Evolutionary conservation across 345 rosid species (phyloP), one percentile per base, ranked within the genome.

Genomic region (Boechera stricta): DNA sequence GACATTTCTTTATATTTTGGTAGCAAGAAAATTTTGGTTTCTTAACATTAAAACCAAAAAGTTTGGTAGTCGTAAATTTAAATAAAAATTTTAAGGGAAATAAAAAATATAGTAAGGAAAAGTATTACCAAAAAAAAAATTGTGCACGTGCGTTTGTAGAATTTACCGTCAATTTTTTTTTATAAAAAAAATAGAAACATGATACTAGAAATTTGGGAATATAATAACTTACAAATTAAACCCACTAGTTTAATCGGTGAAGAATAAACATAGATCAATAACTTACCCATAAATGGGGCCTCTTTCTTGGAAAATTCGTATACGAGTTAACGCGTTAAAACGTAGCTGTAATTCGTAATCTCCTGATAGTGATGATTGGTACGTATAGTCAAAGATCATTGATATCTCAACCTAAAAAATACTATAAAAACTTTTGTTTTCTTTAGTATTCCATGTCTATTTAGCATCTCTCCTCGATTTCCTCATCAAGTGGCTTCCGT

Each of bases 401-500:
- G 18, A 67, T 67, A 10, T 67, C 38, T 38, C 61, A 67, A 48
- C 53, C 51, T 48, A 48, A 28, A 33, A 69, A 53, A 28, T 18
- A 42, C 12, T 71, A 64, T 64, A 55, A 18, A 28, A 28, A 28
- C 29, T 28, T 28, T 28, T 28, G 29, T 28, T 28, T 28, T 28
- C 29, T 28, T 28, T 28, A 28, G 29, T 28, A 28, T 2, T 28
- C 29, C 29, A 28, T 28, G 51, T 38, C 35, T 11, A 21, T 24
- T 7, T 64, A 64, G 28, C 49, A 72, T 78, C 73, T 58, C 38
- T 51, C 77, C 77, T 72, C 53, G 61, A 71, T 71, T 78, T 78
- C 24, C 73, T 78, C 81, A 57, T 32, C 81, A 78, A 78, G 63
- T 78, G 32, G 81, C 63, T 42, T 72, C 81, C 81, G 81, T 78